phyloP scores from a whole-genome alignment of 2,329 filamentous ascomycete species.

The Colletotrichum sp. region DNA sequence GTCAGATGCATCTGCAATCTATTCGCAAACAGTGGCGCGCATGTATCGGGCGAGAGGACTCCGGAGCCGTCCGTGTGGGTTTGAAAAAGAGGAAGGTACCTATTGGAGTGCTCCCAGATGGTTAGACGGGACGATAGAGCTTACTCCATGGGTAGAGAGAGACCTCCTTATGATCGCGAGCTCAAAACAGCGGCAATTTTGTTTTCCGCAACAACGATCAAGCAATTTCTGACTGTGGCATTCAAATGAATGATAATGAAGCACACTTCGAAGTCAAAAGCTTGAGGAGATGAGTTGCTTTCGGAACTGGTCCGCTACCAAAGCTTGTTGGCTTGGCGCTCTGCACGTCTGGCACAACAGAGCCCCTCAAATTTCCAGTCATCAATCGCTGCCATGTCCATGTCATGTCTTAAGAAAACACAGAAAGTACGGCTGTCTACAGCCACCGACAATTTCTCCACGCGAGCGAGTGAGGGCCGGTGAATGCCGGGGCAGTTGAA shows the following conservation, averaged over 20 bases:
- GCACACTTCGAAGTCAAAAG: background rate
- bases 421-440: background rate
- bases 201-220: fast-evolving
- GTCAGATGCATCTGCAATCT: background rate
- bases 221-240: background rate
- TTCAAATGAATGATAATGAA: background rate
- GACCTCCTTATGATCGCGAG: background rate
- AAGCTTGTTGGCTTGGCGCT: background rate
- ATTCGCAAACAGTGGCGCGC: background rate
- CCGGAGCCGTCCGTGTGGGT: background rate
- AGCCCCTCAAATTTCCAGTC: background rate
- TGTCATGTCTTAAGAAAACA: background rate
- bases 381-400: background rate
- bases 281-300: background rate
- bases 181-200: background rate
- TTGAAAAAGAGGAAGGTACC: background rate
- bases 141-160: background rate
- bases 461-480: background rate
- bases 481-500: background rate
- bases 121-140: background rate
- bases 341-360: background rate
- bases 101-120: background rate
- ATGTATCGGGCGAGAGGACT: background rate
- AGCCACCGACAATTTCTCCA: background rate
- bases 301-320: background rate